phyloP scores from a whole-genome alignment of 345 rosid species.

The Toxicodendron radicans region DNA sequence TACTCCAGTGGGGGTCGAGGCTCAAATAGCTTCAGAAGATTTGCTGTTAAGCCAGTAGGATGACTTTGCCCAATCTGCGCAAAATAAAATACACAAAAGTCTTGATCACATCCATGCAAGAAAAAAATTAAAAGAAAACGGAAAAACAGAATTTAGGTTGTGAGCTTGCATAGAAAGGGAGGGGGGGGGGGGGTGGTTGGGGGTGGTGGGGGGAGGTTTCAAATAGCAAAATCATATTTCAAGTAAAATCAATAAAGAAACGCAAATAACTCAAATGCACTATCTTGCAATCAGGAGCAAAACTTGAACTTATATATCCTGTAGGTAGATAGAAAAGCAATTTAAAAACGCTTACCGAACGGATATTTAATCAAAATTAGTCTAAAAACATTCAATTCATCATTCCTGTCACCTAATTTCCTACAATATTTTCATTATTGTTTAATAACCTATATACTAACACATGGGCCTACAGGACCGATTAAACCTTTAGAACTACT shows the following conservation, averaged over 20 bases:
- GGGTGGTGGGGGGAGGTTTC: too few species aligned
- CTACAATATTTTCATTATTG: neutral
- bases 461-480: neutral
- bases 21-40: constrained; percentile 90
- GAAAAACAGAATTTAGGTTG: neutral
- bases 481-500: neutral
- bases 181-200: too few species aligned
- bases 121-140: neutral
- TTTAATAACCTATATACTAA: neutral
- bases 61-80: constrained; percentile 97
- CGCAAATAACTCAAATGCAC: neutral
- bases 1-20: constrained; percentile 85
- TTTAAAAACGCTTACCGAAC: neutral
- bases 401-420: too few species aligned
- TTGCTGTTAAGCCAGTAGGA: constrained; percentile 88
- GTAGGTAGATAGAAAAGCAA: neutral
- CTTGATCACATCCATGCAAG: neutral
- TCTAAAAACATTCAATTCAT: neutral
- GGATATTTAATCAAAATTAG: neutral
- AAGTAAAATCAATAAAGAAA: neutral
- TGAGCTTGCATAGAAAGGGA: neutral
- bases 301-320: neutral
- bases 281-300: neutral
- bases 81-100: constrained; percentile 20
- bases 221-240: neutral